Evolutionary conservation across 1,139 yeast species (phyloP).

Genomic region (Geotrichum australiense): DNA sequence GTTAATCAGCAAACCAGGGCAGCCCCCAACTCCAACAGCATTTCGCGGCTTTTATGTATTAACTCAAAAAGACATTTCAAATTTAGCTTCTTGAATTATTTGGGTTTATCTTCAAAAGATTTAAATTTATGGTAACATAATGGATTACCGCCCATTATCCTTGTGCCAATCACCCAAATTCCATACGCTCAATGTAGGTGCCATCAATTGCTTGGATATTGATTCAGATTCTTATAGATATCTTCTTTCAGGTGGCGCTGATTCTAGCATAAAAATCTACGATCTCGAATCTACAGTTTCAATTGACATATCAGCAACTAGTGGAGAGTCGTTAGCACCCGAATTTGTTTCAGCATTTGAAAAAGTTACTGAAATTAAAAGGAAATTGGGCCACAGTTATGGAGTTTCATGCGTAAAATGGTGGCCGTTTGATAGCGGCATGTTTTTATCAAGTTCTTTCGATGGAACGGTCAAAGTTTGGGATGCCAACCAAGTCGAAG

Average conservation of each 20-base stretch:
- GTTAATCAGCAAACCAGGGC: no score
- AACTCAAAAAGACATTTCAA: no score
- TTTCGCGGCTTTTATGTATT: no score
- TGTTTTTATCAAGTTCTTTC: slow-evolving; percentile 76
- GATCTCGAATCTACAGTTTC: slow-evolving; percentile 13
- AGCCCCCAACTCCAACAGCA: no score
- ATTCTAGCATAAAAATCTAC: slow-evolving; percentile 47
- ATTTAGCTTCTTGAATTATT: no score
- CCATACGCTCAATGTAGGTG: slow-evolving; percentile 29
- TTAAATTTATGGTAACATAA: no score
- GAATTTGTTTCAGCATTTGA: slow-evolving; percentile 7
- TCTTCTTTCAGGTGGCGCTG: slow-evolving; percentile 69
- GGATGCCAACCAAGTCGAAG: slow-evolving; percentile 59
- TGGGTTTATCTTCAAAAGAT: no score
- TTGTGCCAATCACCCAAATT: slow-evolving; percentile 20
- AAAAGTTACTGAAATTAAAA: slow-evolving; percentile 35
- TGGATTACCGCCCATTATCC: no score
- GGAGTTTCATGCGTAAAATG: slow-evolving; percentile 72
- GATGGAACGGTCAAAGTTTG: slow-evolving; percentile 74
- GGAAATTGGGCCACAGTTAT: slow-evolving; percentile 54
- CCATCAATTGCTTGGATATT: slow-evolving; percentile 61
- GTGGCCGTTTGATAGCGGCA: slow-evolving; percentile 88
- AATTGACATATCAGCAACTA: slow-evolving; percentile 6
- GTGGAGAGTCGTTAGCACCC: slow-evolving; percentile 6
- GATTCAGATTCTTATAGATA: slow-evolving; percentile 46